Percentiles rank a stretch among this genome's conserved stretches.
phyloP scores from a whole-genome alignment of 345 rosid species.

The Gossypium thurberi region DNA sequence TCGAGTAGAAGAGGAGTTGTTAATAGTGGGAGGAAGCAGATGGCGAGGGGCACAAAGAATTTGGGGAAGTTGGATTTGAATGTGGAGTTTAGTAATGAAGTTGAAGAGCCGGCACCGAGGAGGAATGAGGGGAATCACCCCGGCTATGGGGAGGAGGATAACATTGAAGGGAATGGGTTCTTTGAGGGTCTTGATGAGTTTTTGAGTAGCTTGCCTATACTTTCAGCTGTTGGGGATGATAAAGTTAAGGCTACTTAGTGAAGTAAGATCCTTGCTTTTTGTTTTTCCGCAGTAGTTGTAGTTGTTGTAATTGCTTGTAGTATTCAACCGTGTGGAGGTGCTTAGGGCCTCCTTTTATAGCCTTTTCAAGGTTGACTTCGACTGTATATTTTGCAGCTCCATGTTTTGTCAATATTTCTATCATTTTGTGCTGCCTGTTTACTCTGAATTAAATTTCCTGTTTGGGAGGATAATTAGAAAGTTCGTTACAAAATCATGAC shows the following conservation, averaged over 20 bases:
- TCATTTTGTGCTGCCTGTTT: neutral
- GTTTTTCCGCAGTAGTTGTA: constrained; percentile 19
- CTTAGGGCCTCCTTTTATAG: neutral
- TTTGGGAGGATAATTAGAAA: neutral
- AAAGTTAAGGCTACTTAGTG: constrained; percentile 72
- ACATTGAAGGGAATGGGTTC: constrained; percentile 70
- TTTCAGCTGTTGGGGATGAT: constrained; percentile 73
- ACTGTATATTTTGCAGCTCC: constrained; percentile 11
- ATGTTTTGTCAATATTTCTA: neutral
- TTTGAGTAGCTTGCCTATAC: constrained; percentile 86
- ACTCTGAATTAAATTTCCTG: neutral
- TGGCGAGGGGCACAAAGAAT: constrained; percentile 45
- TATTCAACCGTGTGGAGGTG: constrained; percentile 18
- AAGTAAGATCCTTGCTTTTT: constrained; percentile 32
- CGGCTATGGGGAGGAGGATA: constrained; percentile 60
- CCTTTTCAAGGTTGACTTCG: neutral
- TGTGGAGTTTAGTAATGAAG: constrained; percentile 91
- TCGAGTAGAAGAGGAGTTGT: constrained; percentile 30
- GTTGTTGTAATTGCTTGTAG: constrained; percentile 25
- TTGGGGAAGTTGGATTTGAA: constrained; percentile 87
- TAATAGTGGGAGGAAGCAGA: constrained; percentile 40
- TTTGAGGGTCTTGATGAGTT: constrained; percentile 97
- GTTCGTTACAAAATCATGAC: neutral
- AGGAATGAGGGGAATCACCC: constrained; percentile 40
- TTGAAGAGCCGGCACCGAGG: constrained; percentile 50